A percentile compares a stretch with the other conserved stretches of the same genome.
These are phyloP conservation scores for Eucalyptus regnans DNA, from an alignment of 345 rosid species.

Conservation along the genomic window DNA sequence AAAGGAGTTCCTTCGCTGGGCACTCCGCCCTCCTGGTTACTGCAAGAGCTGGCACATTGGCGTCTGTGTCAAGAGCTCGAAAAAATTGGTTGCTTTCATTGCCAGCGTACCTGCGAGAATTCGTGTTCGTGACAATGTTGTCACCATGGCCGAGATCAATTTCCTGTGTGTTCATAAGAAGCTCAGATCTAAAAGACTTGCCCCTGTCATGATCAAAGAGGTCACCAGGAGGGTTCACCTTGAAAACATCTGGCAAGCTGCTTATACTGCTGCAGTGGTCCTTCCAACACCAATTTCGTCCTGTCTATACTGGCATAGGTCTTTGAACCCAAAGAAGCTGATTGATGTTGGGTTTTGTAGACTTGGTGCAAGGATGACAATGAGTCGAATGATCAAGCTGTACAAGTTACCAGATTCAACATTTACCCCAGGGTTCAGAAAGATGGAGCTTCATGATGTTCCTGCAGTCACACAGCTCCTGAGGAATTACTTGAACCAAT, in stretches of 20 bases:
- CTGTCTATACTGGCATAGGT: slow-evolving; percentile 95
- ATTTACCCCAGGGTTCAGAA: slow-evolving; percentile 70
- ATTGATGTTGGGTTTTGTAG: slow-evolving; percentile 93
- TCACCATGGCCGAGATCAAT: slow-evolving; percentile 89
- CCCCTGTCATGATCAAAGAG: slow-evolving; percentile 97
- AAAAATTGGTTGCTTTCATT: slow-evolving; percentile 83
- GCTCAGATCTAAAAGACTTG: slow-evolving; percentile 87
- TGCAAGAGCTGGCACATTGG: slow-evolving; percentile 61
- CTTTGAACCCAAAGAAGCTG: slow-evolving; percentile 88
- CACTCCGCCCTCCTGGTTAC: slow-evolving; percentile 38
- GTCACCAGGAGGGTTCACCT: slow-evolving; percentile 86
- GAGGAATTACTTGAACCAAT: slow-evolving; percentile 56
- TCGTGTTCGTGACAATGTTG: slow-evolving; percentile 56
- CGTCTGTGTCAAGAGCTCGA: slow-evolving; percentile 60
- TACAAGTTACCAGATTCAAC: slow-evolving; percentile 75
- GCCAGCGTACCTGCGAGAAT: slow-evolving; percentile 84
- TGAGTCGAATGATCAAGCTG: slow-evolving; percentile 82
- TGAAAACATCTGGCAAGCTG: slow-evolving; percentile 95
- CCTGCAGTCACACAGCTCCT: slow-evolving; percentile 76
- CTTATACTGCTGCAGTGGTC: slow-evolving; percentile 82
- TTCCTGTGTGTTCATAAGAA: slow-evolving; percentile 92
- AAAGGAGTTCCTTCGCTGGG: slow-evolving; percentile 44
- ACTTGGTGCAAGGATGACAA: slow-evolving; percentile 90
- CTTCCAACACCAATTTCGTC: slow-evolving; percentile 86
- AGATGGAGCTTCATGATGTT: slow-evolving; percentile 76